phyloP scores from a whole-genome alignment of 176 grass and related monocot species.

The Miscanthus lutarioriparius region DNA sequence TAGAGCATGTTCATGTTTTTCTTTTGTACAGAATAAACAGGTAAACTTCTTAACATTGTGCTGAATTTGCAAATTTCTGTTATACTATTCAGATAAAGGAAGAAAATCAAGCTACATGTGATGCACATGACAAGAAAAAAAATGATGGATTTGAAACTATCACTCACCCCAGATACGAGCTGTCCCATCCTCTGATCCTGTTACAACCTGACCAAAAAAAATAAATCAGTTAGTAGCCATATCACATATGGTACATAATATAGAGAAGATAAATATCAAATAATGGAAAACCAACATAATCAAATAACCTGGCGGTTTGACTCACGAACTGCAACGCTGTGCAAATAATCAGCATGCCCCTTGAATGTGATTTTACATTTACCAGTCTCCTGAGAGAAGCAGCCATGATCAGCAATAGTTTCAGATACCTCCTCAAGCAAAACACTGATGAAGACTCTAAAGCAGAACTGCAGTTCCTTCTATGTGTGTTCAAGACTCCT shows the following conservation, averaged over 20 bases:
- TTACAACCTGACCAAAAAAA: constrained; percentile 73
- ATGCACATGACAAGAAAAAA: neutral
- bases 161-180: constrained; percentile 88
- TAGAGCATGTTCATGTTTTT: constrained; percentile 12
- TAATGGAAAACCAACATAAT: neutral
- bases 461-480: constrained; percentile 25
- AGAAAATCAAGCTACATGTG: neutral
- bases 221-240: neutral
- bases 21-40: neutral
- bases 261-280: neutral
- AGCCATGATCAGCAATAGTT: neutral
- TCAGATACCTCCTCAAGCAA: constrained; percentile 21
- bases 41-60: neutral
- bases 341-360: constrained; percentile 88
- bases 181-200: constrained; percentile 96
- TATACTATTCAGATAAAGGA: neutral
- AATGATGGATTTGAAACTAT: constrained; percentile 15
- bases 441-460: constrained; percentile 18
- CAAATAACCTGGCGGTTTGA: constrained; percentile 74
- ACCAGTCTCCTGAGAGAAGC: constrained; percentile 59
- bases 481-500: neutral
- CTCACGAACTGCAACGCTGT: constrained; percentile 61
- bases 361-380: constrained; percentile 88
- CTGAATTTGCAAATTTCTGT: neutral
- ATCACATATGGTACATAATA: constrained; percentile 5